Evolutionary conservation across 2,329 filamentous ascomycete species (phyloP).

Genomic region (Parastagonospora avenae): DNA sequence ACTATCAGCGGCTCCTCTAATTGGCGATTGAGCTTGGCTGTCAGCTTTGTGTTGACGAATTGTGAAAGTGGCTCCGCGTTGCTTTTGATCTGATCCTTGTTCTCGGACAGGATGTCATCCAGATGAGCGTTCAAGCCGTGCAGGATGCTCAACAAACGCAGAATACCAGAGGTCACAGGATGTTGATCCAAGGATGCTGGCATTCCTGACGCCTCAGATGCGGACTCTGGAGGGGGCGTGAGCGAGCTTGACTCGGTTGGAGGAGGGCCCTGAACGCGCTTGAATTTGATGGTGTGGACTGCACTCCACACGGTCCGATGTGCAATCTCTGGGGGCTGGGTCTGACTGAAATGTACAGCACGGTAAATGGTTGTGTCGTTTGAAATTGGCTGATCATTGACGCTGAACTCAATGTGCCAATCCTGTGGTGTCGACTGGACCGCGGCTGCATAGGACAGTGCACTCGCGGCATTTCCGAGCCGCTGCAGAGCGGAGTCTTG

Average conservation of each 20-base stretch:
- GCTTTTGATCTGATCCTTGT: constrained; percentile 71
- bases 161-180: constrained; percentile 82
- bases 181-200: constrained; percentile 83
- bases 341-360: constrained; percentile 77
- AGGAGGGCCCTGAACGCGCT: constrained; percentile 80
- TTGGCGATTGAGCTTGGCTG: constrained; percentile 95
- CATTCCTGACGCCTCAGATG: constrained; percentile 64
- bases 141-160: constrained; percentile 84
- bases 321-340: constrained; percentile 66
- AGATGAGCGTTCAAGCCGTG: constrained; percentile 93
- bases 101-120: constrained; percentile 84
- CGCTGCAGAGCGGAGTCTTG: constrained; percentile 42
- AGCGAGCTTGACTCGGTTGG: constrained; percentile 73
- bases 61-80: constrained; percentile 85
- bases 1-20: constrained; percentile 96
- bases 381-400: constrained; percentile 80
- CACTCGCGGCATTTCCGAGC: constrained; percentile 51
- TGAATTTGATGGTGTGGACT: constrained; percentile 90
- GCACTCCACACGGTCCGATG: constrained; percentile 86
- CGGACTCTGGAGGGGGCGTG: constrained; percentile 56
- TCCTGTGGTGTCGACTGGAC: constrained; percentile 82
- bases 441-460: constrained; percentile 83
- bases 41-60: constrained; percentile 98
- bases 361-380: constrained; percentile 97
- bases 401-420: constrained; percentile 96